Evolutionary conservation across 1,284 basidiomycete genomes (phyloP), one percentile per base, ranked within the genome.

Genomic region (Rhodotorula sp.): DNA sequence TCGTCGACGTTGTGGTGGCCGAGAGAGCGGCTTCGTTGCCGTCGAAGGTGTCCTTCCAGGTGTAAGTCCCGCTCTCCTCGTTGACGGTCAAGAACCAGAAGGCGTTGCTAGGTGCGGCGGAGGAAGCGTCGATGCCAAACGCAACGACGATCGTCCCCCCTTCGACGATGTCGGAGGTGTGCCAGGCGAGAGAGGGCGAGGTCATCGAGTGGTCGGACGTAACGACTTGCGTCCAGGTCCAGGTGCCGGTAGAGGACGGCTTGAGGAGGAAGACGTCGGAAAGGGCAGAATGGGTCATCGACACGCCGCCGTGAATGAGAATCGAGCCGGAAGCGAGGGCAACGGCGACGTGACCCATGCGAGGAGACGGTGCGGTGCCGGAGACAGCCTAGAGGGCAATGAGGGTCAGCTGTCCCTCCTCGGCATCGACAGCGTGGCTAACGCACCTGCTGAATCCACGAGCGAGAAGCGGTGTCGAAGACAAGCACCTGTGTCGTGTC

Each of bases 221-320:
- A 13, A 46, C 47, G 70, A 78, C 76, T 16, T 60, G 46, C 0
- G 77, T 75, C 30, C 77, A 79, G n/a, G 64, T 60, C 64, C 68
- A 75, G 10, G n/a, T 16, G n/a, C 30, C 48, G 24, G 65, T 30
- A 37, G 52, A 58, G 44, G 37, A 44, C 7, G 70, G 65, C 10
- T 59, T 73, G 34, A 81, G 75, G 28, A 78, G 61, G 63, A 74
- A 74, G 11, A 78, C 65, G 54, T 79, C 77, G 28, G 72, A 68
- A 20, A 77, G 70, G 6, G 76, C 71, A 6, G 52, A n/a, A n/a
- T 70, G 71, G 20, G 74, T 50, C 16, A 53, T 24, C n/a, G 64
- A 65, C 63, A 76, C 50, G 0, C 80, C 80, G 50, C 80, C 80
- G 68, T 79, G 77, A 20, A 81, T 44, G 48, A 80, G 65, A 54